A percentile compares a stretch with the other conserved stretches of the same genome.
Evolutionary conservation across 352 stramenopile species (phyloP).

Genomic region (Phytophthora chlamydospora): DNA sequence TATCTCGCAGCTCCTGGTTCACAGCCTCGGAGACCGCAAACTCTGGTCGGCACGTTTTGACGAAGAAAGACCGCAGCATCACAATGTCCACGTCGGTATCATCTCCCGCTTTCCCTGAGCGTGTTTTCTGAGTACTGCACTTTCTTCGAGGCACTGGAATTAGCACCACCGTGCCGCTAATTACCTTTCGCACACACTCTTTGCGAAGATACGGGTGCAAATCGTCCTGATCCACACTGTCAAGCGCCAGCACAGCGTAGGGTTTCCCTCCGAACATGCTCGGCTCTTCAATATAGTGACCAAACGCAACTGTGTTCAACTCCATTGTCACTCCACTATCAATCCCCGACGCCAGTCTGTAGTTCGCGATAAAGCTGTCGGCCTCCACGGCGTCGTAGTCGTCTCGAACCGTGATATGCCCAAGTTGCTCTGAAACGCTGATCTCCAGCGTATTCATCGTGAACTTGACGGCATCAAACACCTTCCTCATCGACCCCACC

Average conservation of each 20-base stretch:
- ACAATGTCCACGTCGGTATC: slow-evolving; percentile 22
- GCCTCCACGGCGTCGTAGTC: slow-evolving; percentile 19
- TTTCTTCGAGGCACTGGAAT: slow-evolving; percentile 6
- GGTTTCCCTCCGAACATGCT: not conserved
- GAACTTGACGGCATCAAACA: slow-evolving; percentile 43
- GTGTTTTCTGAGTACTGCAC: not conserved
- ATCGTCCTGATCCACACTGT: slow-evolving; percentile 36
- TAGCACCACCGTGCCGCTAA: slow-evolving; percentile 17
- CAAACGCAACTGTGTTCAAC: slow-evolving; percentile 17
- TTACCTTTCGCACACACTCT: slow-evolving; percentile 27
- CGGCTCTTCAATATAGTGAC: slow-evolving; percentile 8
- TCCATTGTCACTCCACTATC: slow-evolving; percentile 8
- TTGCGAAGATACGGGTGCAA: slow-evolving; percentile 31
- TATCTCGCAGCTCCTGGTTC: slow-evolving; percentile 18
- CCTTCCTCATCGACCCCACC: slow-evolving; percentile 20
- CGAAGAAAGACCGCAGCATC: slow-evolving; percentile 17
- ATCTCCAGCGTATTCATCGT: slow-evolving; percentile 43
- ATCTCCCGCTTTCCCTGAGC: not conserved
- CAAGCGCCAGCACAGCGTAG: slow-evolving; percentile 11
- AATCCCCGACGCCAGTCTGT: slow-evolving; percentile 1
- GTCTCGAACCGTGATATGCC: slow-evolving; percentile 31
- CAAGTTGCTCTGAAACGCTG: slow-evolving; percentile 37
- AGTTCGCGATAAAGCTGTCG: slow-evolving; percentile 6
- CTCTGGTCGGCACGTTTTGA: slow-evolving; percentile 13
- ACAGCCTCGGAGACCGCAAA: slow-evolving; percentile 13